phyloP scores from a whole-genome alignment of 2,329 filamentous ascomycete species.

The Achaetomium macrosporum region DNA sequence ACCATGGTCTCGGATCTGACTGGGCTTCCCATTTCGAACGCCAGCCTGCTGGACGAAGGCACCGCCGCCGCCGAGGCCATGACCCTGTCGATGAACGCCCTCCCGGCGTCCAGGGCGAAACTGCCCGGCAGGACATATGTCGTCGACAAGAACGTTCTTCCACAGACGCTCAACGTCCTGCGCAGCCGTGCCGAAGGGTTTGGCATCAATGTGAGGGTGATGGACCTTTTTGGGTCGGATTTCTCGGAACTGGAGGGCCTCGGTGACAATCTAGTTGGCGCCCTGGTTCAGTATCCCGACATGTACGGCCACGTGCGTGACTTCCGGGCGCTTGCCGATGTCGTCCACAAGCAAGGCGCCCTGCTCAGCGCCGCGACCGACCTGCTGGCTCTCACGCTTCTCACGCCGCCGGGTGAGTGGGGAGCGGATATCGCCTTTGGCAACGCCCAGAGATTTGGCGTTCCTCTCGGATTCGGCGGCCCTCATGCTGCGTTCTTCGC shows the following conservation, averaged over 20 bases:
- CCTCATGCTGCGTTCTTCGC: conserved; percentile 98
- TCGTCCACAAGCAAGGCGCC: conserved; percentile 70
- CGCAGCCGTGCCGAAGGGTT: conserved; percentile 86
- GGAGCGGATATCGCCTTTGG: conserved; percentile 94
- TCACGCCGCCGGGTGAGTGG: conserved; percentile 88
- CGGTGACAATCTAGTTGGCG: conserved; percentile 78
- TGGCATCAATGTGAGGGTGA: conserved; percentile 69
- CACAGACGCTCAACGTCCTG: conserved; percentile 80
- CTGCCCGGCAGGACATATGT: conserved; percentile 73
- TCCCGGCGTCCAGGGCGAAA: conserved; percentile 67
- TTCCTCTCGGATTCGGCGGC: conserved; percentile 86
- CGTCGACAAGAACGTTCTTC: conserved; percentile 75
- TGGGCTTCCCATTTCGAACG: conserved; percentile 80
- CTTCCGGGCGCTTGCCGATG: conserved; percentile 66
- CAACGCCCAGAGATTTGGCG: conserved; percentile 83
- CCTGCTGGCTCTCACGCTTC: conserved; percentile 75
- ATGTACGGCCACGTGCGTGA: conserved; percentile 75
- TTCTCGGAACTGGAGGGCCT: conserved; percentile 61
- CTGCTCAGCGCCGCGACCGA: conserved; percentile 87
- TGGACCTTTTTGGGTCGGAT: conserved; percentile 61
- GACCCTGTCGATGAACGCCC: conserved; percentile 79
- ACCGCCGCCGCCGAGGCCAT: conserved; percentile 93
- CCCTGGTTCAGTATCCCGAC: conserved; percentile 92
- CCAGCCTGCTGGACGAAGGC: conserved; percentile 82
- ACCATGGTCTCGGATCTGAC: conserved; percentile 88